These are phyloP conservation scores for Colletotrichum zoysiae DNA, from an alignment of 2,329 filamentous ascomycete species.

Conservation along the genomic window DNA sequence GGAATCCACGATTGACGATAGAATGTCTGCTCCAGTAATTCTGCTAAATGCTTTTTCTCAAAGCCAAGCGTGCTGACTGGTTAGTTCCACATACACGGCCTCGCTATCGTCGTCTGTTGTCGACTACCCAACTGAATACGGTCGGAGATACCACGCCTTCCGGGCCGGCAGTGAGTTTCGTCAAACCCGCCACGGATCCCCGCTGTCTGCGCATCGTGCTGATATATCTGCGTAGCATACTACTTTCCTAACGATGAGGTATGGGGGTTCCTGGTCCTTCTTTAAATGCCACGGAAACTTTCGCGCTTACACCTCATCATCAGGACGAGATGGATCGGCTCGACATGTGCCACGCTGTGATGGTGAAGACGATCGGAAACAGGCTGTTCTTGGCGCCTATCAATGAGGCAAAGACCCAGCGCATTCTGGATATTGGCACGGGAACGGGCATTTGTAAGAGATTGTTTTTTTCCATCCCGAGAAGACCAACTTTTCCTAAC, in stretches of 20 bases:
- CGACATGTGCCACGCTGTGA: constrained; percentile 23
- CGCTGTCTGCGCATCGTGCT: background rate
- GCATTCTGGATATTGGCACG: constrained; percentile 58
- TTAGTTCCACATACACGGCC: constrained; percentile 13
- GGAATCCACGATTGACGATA: constrained; percentile 8
- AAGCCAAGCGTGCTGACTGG: background rate
- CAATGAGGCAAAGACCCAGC: constrained; percentile 46
- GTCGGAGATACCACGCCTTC: constrained; percentile 37
- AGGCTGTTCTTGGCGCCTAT: constrained; percentile 46
- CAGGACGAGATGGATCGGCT: constrained; percentile 32
- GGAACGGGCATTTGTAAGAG: constrained; percentile 57
- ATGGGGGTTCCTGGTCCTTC: background rate
- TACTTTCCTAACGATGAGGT: constrained; percentile 55
- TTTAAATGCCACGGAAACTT: background rate
- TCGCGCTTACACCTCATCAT: background rate
- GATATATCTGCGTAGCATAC: constrained; percentile 35
- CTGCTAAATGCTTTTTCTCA: no score
- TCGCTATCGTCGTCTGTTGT: constrained; percentile 26
- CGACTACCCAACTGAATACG: constrained; percentile 35
- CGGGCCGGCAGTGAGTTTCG: constrained; percentile 21
- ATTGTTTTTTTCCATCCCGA: rapidly evolving
- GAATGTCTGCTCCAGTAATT: background rate
- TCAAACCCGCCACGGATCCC: background rate
- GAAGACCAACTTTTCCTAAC: background rate
- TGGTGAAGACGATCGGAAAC: constrained; percentile 9